Evolutionary conservation across 768 basidiomycete genomes (phyloP), one percentile per base, ranked within the genome.

Genomic region (Lyophyllum decastes): DNA sequence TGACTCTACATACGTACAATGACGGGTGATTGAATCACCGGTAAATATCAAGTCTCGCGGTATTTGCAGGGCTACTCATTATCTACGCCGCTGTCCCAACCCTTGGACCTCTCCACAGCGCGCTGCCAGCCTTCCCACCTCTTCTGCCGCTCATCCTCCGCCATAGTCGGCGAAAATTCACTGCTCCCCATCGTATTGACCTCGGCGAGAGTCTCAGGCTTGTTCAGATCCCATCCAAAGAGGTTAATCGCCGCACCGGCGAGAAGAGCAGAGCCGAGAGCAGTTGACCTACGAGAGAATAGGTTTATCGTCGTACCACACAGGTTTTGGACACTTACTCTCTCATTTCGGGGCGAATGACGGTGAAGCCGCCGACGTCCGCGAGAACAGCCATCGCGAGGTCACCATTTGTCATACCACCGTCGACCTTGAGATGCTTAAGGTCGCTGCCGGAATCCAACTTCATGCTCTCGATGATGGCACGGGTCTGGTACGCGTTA

Each of bases 371-470:
- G 27, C 95, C 94, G 43, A 96, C 78, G 70, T 97, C 90, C 3
- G 92, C 92, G 58, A 95, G 80, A 47, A 95, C 76, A 65, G 83
- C 79, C 94, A 96, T 93, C 55, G 88, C 91, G 26, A 91, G 72
- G 67, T 96, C 93, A 33, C 92, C 92, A 62, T 95, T 96, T 11
- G 95, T 97, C 90, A 97, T 95, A 16, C 95, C 94, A n/a, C 97
- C 97, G 71, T 98, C 97, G 34, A 99, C 96, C 71, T 90, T 95
- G 61, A 99, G 85, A 64, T 90, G 82, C 67, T 89, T 87, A 53
- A 97, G 81, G 47, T 90, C 86, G 4, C 79, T 78, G 16, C 82
- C 82, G n/a, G 92, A 89, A 74, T 99, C 96, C 53, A 90, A 76
- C 70, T 91, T 88, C 90, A 99, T 99, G 67, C 92, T 90, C 70